A percentile compares a stretch with the other conserved stretches of the same genome.
Evolutionary conservation across 2,329 filamentous ascomycete genomes (phyloP).

Genomic region (Penicillium griseofulvum): DNA sequence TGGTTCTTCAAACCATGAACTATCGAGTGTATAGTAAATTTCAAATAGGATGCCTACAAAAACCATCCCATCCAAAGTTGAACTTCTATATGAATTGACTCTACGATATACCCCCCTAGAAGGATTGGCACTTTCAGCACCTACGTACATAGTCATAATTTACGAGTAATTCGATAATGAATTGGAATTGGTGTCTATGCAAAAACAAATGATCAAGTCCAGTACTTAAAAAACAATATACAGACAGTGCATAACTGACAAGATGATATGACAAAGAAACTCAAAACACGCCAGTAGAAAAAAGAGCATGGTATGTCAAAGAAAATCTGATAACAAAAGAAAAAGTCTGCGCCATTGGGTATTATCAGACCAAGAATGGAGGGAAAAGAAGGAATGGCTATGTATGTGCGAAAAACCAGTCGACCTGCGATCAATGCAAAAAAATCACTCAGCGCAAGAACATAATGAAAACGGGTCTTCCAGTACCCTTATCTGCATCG

Average conservation of each 20-base stretch:
- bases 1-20: not conserved
- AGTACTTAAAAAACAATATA: not conserved
- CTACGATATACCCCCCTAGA: too few relatives aligned
- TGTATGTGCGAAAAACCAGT: slow-evolving; percentile 23
- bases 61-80: not conserved
- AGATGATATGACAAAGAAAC: not conserved
- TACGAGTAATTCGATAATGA: not conserved
- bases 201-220: not conserved
- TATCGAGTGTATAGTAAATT: not conserved
- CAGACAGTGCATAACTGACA: not conserved
- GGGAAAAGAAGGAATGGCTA: slow-evolving; percentile 18
- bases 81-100: not conserved
- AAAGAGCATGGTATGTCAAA: not conserved
- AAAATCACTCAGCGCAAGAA: slow-evolving; percentile 5
- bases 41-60: not conserved
- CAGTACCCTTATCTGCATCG: slow-evolving; percentile 2
- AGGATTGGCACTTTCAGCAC: not conserved
- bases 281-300: not conserved
- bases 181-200: not conserved
- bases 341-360: slow-evolving; percentile 19
- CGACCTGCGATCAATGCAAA: slow-evolving; percentile 31
- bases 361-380: slow-evolving; percentile 19
- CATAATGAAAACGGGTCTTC: slow-evolving; percentile 7
- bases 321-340: slow-evolving; percentile 4
- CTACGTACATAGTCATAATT: not conserved